Conservation (phyloP, 345 rosid genomes). For the Xanthoceras sorbifolium region DNA sequence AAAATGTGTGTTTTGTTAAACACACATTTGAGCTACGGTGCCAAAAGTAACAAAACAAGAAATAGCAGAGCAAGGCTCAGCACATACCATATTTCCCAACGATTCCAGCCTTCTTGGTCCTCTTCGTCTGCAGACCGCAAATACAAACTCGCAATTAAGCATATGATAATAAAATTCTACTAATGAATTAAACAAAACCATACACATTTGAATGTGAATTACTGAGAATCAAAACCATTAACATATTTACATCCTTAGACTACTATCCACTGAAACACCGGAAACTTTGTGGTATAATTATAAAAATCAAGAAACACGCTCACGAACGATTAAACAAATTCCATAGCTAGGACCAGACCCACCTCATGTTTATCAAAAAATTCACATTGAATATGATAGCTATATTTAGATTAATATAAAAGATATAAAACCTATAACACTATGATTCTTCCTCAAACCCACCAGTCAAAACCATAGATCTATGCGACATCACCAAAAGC, state of each 20-base stretch:
- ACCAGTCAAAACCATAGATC: neutral
- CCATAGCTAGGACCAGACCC: neutral
- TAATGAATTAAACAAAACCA: neutral
- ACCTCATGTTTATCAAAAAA: neutral
- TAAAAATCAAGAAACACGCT: no score
- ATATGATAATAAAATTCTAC: neutral
- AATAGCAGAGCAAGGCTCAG: neutral
- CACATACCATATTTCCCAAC: conserved; percentile 69
- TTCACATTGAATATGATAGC: neutral
- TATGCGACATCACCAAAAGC: neutral
- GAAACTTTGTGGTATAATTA: no score
- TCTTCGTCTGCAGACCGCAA: conserved; percentile 49
- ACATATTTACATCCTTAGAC: neutral
- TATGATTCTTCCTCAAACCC: no score
- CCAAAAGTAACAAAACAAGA: neutral
- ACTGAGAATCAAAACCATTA: neutral
- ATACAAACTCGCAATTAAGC: neutral
- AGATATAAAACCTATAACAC: no score
- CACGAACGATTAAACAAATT: neutral
- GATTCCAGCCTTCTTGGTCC: conserved; percentile 83
- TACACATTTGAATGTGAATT: neutral
- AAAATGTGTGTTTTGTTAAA: neutral
- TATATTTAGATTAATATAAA: no score
- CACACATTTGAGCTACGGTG: no score
- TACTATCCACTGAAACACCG: neutral